Conservation (phyloP, 164 flowering plant genomes). For the Macadamia integrifolia region DNA sequence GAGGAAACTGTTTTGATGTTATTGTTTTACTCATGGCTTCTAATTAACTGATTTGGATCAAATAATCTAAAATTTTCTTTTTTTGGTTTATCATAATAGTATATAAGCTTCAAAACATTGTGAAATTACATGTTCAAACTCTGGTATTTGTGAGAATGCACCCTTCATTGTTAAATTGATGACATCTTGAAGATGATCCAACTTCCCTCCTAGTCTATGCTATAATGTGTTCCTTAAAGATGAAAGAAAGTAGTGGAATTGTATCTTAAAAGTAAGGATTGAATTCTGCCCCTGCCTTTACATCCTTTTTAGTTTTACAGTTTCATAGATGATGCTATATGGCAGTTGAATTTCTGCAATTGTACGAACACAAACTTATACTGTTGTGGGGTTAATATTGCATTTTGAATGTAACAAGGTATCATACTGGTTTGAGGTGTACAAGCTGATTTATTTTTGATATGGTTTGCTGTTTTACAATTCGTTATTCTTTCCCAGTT, state of each 20-base stretch:
- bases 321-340: conserved; percentile 20
- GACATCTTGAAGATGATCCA: conserved; percentile 13
- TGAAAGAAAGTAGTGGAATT: neutral
- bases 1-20: conserved; percentile 12
- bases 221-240: conserved; percentile 5
- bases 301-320: conserved; percentile 12
- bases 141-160: conserved; percentile 17
- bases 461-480: conserved; percentile 7
- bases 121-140: conserved; percentile 21
- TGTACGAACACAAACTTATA: conserved; percentile 44
- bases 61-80: conserved; percentile 17
- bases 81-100: conserved; percentile 13
- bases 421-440: conserved; percentile 31
- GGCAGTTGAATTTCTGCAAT: conserved; percentile 30
- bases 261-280: conserved; percentile 1
- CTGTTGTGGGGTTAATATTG: conserved; percentile 44
- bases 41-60: conserved; percentile 13
- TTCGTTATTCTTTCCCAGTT: conserved; percentile 1
- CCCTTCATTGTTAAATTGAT: conserved; percentile 19
- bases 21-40: conserved; percentile 9
- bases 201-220: conserved; percentile 4
- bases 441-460: conserved; percentile 10
- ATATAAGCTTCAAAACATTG: conserved; percentile 15
- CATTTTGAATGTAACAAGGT: conserved; percentile 49
- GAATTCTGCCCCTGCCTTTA: conserved; percentile 1